A percentile compares a stretch with the other conserved stretches of the same genome.
Evolutionary conservation across 2,329 filamentous ascomycete genomes (phyloP).

Genomic region (Parastagonospora avenae): DNA sequence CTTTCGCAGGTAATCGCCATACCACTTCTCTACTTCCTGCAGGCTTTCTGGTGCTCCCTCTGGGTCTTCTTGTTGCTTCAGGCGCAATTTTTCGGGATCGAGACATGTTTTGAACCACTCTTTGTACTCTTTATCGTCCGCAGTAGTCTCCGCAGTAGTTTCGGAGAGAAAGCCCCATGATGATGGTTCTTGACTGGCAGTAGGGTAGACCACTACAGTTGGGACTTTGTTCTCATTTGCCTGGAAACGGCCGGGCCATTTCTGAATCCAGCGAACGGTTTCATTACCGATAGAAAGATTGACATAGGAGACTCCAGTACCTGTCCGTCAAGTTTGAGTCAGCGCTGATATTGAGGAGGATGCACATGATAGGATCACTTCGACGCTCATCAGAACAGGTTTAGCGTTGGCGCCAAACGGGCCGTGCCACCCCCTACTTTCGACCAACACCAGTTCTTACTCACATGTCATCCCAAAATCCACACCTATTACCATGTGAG

Average conservation of each 20-base stretch:
- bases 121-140: constrained; percentile 51
- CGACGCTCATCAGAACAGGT: constrained; percentile 5
- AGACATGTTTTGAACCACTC: constrained; percentile 65
- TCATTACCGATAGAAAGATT: constrained; percentile 44
- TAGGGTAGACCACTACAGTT: constrained; percentile 57
- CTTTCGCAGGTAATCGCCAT: constrained; percentile 56
- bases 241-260: constrained; percentile 61
- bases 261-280: constrained; percentile 46
- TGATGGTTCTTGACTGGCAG: constrained; percentile 43
- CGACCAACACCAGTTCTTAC: constrained; percentile 8
- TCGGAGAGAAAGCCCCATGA: constrained; percentile 62
- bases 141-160: constrained; percentile 38
- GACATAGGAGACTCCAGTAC: constrained; percentile 46
- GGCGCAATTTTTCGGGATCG: constrained; percentile 52
- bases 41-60: constrained; percentile 51
- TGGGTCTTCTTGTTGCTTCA: constrained; percentile 52
- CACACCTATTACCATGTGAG: constrained; percentile 41
- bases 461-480: constrained; percentile 48
- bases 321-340: constrained; percentile 13
- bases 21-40: constrained; percentile 54
- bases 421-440: background rate
- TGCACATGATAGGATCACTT: constrained; percentile 4
- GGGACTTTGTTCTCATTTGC: constrained; percentile 62
- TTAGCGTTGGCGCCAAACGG: background rate
- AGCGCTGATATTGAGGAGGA: background rate